Conservation (phyloP, 164 flowering plant genomes). For the Piper longum region DNA sequence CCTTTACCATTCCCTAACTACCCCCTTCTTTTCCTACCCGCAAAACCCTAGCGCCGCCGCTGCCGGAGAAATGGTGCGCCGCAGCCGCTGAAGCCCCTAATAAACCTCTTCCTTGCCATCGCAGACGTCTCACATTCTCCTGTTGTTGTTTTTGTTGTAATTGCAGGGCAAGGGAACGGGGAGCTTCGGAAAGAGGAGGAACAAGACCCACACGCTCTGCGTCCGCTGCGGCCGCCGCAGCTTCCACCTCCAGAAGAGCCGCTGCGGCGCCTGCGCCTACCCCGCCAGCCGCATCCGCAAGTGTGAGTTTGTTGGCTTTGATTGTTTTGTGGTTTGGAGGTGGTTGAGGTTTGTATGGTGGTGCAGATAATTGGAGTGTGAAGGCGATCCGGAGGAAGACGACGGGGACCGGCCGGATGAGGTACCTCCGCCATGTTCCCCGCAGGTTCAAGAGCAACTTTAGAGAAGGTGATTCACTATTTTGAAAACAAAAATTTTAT, state of each 20-base stretch:
- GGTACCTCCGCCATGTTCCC: slow-evolving; percentile 21
- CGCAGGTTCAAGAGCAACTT: slow-evolving; percentile 27
- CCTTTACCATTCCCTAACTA: no score
- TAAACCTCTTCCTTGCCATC: no score
- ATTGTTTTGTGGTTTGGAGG: not conserved
- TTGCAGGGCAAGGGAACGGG: slow-evolving; percentile 79
- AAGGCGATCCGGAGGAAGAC: slow-evolving; percentile 27
- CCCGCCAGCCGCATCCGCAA: slow-evolving; percentile 68
- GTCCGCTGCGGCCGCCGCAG: slow-evolving; percentile 87
- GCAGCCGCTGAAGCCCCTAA: no score
- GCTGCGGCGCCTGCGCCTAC: slow-evolving; percentile 74
- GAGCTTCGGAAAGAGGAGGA: slow-evolving; percentile 90
- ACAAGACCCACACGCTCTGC: slow-evolving; percentile 92
- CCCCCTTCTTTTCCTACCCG: no score
- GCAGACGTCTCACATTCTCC: no score
- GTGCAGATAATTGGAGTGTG: slow-evolving; percentile 25
- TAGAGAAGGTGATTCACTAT: slow-evolving; percentile 17
- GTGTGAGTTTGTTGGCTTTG: slow-evolving; percentile 20
- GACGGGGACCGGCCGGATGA: slow-evolving; percentile 25
- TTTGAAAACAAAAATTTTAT: not conserved
- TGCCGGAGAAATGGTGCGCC: no score
- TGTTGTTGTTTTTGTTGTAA: no score
- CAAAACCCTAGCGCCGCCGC: no score
- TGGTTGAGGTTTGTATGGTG: not conserved
- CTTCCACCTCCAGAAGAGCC: slow-evolving; percentile 90